Conservation (phyloP, 768 basidiomycete species). For the Mycena galericulata region DNA sequence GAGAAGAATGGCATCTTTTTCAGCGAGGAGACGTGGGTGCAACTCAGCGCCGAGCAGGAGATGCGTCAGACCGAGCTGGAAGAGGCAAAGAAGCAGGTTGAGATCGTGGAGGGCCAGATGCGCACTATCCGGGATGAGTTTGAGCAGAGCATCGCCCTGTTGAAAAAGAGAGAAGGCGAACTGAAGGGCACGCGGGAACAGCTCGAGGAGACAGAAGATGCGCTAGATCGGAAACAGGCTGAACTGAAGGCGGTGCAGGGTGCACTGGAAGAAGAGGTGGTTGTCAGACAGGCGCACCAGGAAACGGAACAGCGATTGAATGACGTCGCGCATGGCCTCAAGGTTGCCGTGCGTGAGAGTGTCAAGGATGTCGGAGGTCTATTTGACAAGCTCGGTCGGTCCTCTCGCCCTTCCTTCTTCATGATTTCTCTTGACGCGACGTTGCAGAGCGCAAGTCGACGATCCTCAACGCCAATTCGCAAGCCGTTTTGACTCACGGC, state of each 20-base stretch:
- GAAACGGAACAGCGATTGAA: slow-evolving; percentile 79
- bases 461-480: slow-evolving; percentile 72
- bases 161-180: slow-evolving; percentile 83
- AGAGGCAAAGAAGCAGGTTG: slow-evolving; percentile 86
- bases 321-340: slow-evolving; percentile 77
- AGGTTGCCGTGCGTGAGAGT: slow-evolving; percentile 73
- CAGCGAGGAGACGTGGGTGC: slow-evolving; percentile 90
- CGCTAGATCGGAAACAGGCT: slow-evolving; percentile 63
- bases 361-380: slow-evolving; percentile 76
- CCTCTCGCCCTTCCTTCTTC: neutral
- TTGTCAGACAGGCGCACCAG: slow-evolving; percentile 83
- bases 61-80: slow-evolving; percentile 80
- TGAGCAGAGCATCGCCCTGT: slow-evolving; percentile 85
- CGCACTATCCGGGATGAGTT: slow-evolving; percentile 88
- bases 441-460: slow-evolving; percentile 77
- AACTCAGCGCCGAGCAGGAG: slow-evolving; percentile 83
- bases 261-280: slow-evolving; percentile 82
- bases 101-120: slow-evolving; percentile 87
- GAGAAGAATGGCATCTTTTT: slow-evolving; percentile 98
- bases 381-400: slow-evolving; percentile 87
- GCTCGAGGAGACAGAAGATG: slow-evolving; percentile 63
- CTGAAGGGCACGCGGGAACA: slow-evolving; percentile 70
- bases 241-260: slow-evolving; percentile 70
- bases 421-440: slow-evolving; percentile 22
- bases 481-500: slow-evolving; percentile 72